Percentiles rank a stretch among this genome's conserved stretches.
These are phyloP conservation scores for Sergeia podlipaevii DNA, from an alignment of 208 protist species.

Conservation along the genomic window DNA sequence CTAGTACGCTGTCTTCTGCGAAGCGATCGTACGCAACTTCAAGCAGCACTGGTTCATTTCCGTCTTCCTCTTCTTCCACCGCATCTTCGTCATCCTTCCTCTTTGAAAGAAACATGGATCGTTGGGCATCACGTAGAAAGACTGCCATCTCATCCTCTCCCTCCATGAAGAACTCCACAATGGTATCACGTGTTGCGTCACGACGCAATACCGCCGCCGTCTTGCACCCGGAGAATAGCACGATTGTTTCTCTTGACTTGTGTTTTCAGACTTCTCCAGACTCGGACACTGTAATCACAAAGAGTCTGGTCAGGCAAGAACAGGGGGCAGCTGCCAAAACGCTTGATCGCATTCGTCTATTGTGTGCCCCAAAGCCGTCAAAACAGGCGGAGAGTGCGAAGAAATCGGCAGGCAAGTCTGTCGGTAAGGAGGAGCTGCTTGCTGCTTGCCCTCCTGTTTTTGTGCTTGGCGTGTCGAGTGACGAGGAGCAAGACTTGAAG, in stretches of 20 bases:
- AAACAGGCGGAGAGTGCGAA: conserved; percentile 7
- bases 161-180: too few species aligned
- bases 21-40: too few species aligned
- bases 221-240: conserved; percentile 21
- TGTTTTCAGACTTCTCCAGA: conserved; percentile 18
- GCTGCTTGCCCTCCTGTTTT: conserved; percentile 38
- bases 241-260: conserved; percentile 38
- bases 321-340: conserved; percentile 50
- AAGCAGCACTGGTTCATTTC: too few species aligned
- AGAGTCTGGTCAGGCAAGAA: conserved; percentile 76
- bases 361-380: conserved; percentile 31
- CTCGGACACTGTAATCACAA: conserved; percentile 14
- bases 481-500: conserved; percentile 3
- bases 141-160: too few species aligned
- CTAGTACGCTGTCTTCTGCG: too few species aligned
- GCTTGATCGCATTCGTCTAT: conserved; percentile 75
- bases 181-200: conserved; percentile 10
- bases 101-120: too few species aligned
- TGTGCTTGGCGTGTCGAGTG: conserved; percentile 30
- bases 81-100: too few species aligned
- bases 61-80: too few species aligned
- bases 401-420: conserved; percentile 22
- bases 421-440: conserved; percentile 43
- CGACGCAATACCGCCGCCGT: conserved; percentile 33
- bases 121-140: too few species aligned